Evolutionary conservation across 768 basidiomycete genomes (phyloP), one percentile per base, ranked within the genome.

Genomic region (Naganishia friedmannii): DNA sequence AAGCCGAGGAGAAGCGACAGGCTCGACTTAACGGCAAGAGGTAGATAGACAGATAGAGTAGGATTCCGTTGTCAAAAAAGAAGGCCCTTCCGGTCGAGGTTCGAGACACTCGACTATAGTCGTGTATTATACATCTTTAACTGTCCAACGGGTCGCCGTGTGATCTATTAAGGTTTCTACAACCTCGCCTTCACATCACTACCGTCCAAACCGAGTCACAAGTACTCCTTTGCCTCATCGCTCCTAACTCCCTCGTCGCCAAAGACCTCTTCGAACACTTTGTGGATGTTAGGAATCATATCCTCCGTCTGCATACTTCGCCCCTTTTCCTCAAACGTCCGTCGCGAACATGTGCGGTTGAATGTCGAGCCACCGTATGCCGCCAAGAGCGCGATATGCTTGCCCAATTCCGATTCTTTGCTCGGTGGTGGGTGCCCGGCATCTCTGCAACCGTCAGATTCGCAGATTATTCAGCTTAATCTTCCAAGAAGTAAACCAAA

Each of bases 281-380:
- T 83, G 0, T 89, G 88, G 32, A 86, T 83, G 46, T 84, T 80
- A 21, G 79, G 79, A 26, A 85, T 73, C 85, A 93, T 87, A 74
- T 93, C 92, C 75, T 89, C 84, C 3, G 92, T 93, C 42, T 93
- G 86, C 72, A 95, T 86, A 68, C 88, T 87, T 73, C 96, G 84
- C 0, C 92, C 91, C 74, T 89, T 85, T 76, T 87, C 86, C 48
- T 82, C 79, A 77, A 91, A 99, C 2, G 92, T 92, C 26, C 85
- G 82, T 37, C 86, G 86, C 66, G 92, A 93, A 19, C 90, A 86
- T 2, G 89, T 88, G 8, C 96, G 88, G 8, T 94, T 98, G 13
- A 96, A 88, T 80, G 93, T 87, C 67, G 91, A 92, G 10, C 87
- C 95, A 0, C 87, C 94, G 19, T 91, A 85, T 10, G 93, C 91